Base-by-base conservation (phyloP, 768 basidiomycete species). In the Lactifluus piperatus region DNA sequence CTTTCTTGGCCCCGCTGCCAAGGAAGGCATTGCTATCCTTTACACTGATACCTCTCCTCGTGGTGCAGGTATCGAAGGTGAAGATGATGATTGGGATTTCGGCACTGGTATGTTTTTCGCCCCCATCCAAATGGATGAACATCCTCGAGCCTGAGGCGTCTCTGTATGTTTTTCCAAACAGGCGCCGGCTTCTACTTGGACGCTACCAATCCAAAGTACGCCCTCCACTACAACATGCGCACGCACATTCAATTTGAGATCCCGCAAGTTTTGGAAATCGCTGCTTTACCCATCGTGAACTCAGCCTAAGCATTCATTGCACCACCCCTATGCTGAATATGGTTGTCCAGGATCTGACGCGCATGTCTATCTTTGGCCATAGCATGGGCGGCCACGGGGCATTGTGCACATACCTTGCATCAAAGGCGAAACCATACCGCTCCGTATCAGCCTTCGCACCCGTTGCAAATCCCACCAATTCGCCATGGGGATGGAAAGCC, bases 371-470 rank as follows among this genome's bases (percentile, higher is more conserved):
- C 67, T 88, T 92, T 68, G 97, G 97, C 10, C 97, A 99, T 72
- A 93, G 90, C 46, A 99, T 98, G 97, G 92, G 91, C 57, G 97
- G 97, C 2, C 94, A 97, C 68, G 97, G 97, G 8, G 93, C 97
- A 13, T 79, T 99, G 27, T 88, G 88, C 16, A 73, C 97, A 39
- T 97, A 97, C 72, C 84, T 98, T 46, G 77, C 83, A 55, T 85
- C 91, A 29, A 76, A 80, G 57, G 75, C 74, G 7, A 83, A 82
- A 69, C 79, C 80, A 64, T 98, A 88, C 73, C 82, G 83, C 54
- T 95, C 93, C 20, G 89, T 81, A 7, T 94, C 92, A 6, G 95
- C 92, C 0, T 97, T 98, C 69, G 75, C 91, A 30, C 88, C 89
- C 1, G 84, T 91, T 54, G 77, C 85, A 51, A 97, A 97, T 72